phyloP scores from a whole-genome alignment of 2,329 filamentous ascomycete species.

The Hypoxylon sp. region DNA sequence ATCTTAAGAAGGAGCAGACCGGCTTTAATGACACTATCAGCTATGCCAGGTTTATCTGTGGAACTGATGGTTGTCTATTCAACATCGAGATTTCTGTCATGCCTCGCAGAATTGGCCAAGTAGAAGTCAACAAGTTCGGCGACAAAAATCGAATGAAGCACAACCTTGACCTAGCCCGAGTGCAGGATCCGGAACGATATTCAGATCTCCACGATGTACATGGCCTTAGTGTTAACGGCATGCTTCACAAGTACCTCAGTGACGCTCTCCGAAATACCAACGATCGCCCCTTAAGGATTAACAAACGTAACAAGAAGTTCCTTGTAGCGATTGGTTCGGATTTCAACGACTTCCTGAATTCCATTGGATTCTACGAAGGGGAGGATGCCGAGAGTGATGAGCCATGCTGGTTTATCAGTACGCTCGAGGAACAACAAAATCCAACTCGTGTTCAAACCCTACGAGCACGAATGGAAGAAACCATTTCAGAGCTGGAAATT shows the following conservation, averaged over 20 bases:
- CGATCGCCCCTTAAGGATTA: conserved; percentile 58
- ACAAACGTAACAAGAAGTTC: conserved; percentile 68
- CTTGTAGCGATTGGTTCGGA: conserved; percentile 64
- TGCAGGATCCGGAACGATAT: conserved; percentile 63
- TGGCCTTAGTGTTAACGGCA: conserved; percentile 56
- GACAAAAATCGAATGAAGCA: conserved; percentile 59
- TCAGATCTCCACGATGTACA: conserved; percentile 57
- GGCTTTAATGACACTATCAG: conserved; percentile 32
- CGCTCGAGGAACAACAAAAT: conserved; percentile 53
- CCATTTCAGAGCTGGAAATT: conserved; percentile 43
- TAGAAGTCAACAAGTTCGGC: conserved; percentile 57
- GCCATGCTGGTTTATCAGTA: conserved; percentile 52
- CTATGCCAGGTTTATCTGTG: conserved; percentile 46
- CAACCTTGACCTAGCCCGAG: conserved; percentile 55
- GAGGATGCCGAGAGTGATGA: conserved; percentile 55
- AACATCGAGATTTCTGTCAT: conserved; percentile 60
- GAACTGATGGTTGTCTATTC: conserved; percentile 49
- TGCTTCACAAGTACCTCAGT: conserved; percentile 64
- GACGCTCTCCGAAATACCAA: conserved; percentile 59
- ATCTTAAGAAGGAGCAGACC: conserved; percentile 18
- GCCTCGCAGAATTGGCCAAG: conserved; percentile 57
- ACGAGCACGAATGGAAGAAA: conserved; percentile 50
- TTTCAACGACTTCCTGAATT: conserved; percentile 61
- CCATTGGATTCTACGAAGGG: conserved; percentile 62
- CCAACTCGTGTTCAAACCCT: conserved; percentile 52